These are phyloP conservation scores for Kwoniella sp. DNA, from an alignment of 768 basidiomycete genomes.

Conservation along the genomic window DNA sequence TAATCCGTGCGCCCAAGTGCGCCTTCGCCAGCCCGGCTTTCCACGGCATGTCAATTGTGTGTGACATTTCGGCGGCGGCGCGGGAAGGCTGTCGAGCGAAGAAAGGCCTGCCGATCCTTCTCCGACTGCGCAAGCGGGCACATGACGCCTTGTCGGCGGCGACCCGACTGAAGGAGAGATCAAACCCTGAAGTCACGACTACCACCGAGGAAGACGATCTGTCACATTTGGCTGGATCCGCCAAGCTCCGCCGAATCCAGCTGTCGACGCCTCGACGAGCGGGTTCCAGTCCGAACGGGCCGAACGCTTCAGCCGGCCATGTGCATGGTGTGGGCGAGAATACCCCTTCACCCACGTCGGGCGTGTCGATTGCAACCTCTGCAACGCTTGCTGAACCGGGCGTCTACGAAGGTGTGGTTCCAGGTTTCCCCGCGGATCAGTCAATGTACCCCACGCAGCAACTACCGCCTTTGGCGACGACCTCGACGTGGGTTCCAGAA, in stretches of 20 bases:
- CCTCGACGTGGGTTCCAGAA: constrained; percentile 7
- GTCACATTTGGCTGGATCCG: constrained; percentile 34
- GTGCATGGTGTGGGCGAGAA: constrained; percentile 2
- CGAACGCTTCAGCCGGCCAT: no score
- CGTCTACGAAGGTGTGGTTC: constrained; percentile 27
- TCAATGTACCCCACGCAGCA: background rate
- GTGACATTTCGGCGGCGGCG: constrained; percentile 44
- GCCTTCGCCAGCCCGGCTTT: constrained; percentile 45
- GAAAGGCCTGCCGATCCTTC: constrained; percentile 41
- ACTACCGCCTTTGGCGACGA: constrained; percentile 1
- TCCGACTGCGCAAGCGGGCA: constrained; percentile 41
- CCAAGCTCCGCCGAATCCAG: constrained; percentile 32
- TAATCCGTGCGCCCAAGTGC: constrained; percentile 40
- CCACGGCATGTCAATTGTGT: constrained; percentile 43
- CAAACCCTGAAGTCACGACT: background rate
- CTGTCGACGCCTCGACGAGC: constrained; percentile 8
- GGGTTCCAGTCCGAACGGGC: constrained; percentile 2
- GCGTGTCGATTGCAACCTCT: constrained; percentile 16
- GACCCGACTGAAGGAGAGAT: constrained; percentile 4
- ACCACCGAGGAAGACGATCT: constrained; percentile 42
- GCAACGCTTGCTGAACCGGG: constrained; percentile 24
- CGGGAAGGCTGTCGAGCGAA: constrained; percentile 45
- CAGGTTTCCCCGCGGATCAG: constrained; percentile 17
- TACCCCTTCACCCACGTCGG: constrained; percentile 16
- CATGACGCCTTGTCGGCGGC: constrained; percentile 31